Conservation (phyloP, 2,329 filamentous ascomycete species). For the Aspergillaceae sp. region DNA sequence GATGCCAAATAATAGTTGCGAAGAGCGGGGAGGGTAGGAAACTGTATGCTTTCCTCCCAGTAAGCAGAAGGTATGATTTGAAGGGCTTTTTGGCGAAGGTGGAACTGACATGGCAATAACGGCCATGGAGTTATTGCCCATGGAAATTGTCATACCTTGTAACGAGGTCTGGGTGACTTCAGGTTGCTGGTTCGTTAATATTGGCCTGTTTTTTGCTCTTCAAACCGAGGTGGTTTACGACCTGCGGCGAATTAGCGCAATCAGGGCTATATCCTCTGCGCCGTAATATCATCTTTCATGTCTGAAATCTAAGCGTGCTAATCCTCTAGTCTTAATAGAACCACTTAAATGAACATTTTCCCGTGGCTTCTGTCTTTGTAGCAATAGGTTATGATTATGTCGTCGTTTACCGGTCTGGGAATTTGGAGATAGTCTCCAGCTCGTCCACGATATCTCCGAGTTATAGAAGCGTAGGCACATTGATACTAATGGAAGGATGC, state of each 20-base stretch:
- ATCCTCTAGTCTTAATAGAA: slow-evolving; percentile 43
- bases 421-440: slow-evolving; percentile 46
- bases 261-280: too few species aligned
- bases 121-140: slow-evolving; percentile 47
- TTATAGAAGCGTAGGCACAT: slow-evolving; percentile 55
- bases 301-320: slow-evolving; percentile 48
- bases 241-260: slow-evolving; percentile 25
- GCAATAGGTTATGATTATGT: slow-evolving; percentile 29
- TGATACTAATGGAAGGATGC: slow-evolving; percentile 49
- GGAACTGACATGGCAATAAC: slow-evolving; percentile 51
- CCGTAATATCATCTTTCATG: slow-evolving; percentile 48
- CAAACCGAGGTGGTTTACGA: slow-evolving; percentile 58
- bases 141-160: slow-evolving; percentile 50
- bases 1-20: slow-evolving; percentile 56
- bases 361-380: slow-evolving; percentile 34
- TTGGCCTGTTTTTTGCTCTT: slow-evolving; percentile 57
- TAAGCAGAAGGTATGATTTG: too few species aligned
- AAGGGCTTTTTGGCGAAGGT: too few species aligned
- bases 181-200: slow-evolving; percentile 54
- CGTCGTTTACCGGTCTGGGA: slow-evolving; percentile 51
- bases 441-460: slow-evolving; percentile 58
- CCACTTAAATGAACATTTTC: slow-evolving; percentile 46
- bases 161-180: slow-evolving; percentile 56
- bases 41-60: slow-evolving; percentile 7
- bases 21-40: slow-evolving; percentile 59